Conservation (phyloP, 2,329 filamentous ascomycete species). For the Colletotrichum sp. region DNA sequence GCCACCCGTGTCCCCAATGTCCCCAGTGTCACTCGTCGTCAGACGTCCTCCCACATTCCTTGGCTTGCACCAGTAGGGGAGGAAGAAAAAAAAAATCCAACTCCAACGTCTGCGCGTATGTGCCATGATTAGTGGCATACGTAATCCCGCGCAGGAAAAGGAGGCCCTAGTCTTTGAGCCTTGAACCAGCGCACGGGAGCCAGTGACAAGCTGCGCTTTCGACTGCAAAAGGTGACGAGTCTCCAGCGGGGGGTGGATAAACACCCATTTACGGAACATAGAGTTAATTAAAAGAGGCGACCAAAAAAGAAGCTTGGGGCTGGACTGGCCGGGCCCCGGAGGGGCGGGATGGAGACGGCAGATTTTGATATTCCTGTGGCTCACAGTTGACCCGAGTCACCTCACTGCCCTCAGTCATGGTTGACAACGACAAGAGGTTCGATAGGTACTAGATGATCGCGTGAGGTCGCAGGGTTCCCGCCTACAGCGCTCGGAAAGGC, state of each 20-base stretch:
- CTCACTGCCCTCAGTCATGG: neutral
- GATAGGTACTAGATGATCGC: neutral
- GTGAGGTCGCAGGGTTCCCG: neutral
- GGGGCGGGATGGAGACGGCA: neutral
- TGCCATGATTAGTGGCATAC: slow-evolving; percentile 6
- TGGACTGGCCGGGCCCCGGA: neutral
- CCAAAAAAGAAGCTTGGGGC: neutral
- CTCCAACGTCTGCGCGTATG: neutral
- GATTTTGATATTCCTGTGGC: slow-evolving; percentile 1
- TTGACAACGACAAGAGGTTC: neutral
- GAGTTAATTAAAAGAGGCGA: neutral
- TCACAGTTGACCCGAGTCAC: neutral
- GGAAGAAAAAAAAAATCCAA: neutral
- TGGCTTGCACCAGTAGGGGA: neutral
- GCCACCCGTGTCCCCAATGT: neutral
- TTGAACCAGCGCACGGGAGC: neutral
- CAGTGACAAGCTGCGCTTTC: neutral
- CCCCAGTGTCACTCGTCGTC: neutral
- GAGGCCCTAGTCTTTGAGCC: neutral
- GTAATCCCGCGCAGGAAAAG: slow-evolving; percentile 11
- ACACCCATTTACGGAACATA: neutral
- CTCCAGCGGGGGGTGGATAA: neutral
- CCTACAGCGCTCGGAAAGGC: neutral
- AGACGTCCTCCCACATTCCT: slow-evolving; percentile 4
- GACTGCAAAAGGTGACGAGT: neutral